Evolutionary conservation across 2,329 filamentous ascomycete species (phyloP).

Genomic region (Cladobotryum mycophilum): DNA sequence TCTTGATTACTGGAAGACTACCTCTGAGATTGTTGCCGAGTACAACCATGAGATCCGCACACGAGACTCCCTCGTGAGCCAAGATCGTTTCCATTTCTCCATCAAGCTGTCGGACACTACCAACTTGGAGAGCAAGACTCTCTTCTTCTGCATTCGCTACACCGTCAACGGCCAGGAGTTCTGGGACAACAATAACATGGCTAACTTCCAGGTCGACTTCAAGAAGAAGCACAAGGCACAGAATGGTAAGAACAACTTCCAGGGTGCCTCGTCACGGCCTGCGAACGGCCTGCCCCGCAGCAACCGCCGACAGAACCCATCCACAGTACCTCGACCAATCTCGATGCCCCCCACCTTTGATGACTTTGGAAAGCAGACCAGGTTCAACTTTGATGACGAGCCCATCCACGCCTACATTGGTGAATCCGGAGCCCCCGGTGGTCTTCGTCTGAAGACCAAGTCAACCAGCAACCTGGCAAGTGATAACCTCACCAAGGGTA

Average conservation of each 20-base stretch:
- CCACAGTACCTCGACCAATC: constrained; percentile 41
- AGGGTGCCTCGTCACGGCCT: constrained; percentile 45
- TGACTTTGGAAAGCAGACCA: constrained; percentile 62
- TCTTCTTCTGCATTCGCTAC: constrained; percentile 90
- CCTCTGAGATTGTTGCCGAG: constrained; percentile 87
- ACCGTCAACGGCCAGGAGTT: constrained; percentile 75
- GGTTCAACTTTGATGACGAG: constrained; percentile 52
- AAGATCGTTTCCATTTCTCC: constrained; percentile 88
- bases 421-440: constrained; percentile 47
- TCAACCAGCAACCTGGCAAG: constrained; percentile 58
- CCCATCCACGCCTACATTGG: constrained; percentile 57
- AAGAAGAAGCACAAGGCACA: constrained; percentile 65
- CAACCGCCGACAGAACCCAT: constrained; percentile 45
- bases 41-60: constrained; percentile 73
- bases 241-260: constrained; percentile 49
- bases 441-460: constrained; percentile 66
- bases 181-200: constrained; percentile 87
- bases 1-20: constrained; percentile 97
- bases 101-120: constrained; percentile 89
- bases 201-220: constrained; percentile 95
- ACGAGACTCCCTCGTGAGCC: constrained; percentile 57
- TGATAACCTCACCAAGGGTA: constrained; percentile 49
- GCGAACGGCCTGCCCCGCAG: constrained; percentile 59
- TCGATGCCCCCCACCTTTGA: constrained; percentile 57
- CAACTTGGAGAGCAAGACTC: constrained; percentile 85